Percentiles rank a stretch among this genome's conserved stretches.
Conservation (phyloP, 176 grass and related monocot genomes). For the Oryza rufipogon region DNA sequence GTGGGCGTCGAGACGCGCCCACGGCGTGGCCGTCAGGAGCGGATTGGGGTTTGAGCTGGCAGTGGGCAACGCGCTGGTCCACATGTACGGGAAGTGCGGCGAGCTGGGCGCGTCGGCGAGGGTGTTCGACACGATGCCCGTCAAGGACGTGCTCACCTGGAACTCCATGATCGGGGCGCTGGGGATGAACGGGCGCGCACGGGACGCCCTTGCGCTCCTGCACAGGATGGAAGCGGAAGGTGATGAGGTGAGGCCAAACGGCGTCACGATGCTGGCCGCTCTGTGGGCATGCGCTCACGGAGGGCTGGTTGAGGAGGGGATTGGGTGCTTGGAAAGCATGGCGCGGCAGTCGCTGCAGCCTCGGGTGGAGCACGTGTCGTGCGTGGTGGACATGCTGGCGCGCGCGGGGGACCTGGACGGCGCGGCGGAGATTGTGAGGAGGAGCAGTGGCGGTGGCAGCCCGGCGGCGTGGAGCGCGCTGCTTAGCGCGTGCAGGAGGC, state of each 20-base stretch:
- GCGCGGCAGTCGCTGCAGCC: not conserved
- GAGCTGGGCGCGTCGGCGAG: slow-evolving; percentile 34
- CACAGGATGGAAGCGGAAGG: slow-evolving; percentile 36
- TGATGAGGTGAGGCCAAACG: slow-evolving; percentile 33
- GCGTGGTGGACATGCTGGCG: slow-evolving; percentile 59
- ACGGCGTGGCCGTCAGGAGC: slow-evolving; percentile 45
- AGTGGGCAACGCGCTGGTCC: slow-evolving; percentile 43
- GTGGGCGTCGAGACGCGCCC: slow-evolving; percentile 43
- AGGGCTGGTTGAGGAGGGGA: slow-evolving; percentile 52
- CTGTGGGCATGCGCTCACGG: slow-evolving; percentile 61
- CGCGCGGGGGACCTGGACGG: slow-evolving; percentile 43
- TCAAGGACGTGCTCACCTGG: slow-evolving; percentile 49
- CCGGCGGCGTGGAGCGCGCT: slow-evolving; percentile 57
- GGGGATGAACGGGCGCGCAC: slow-evolving; percentile 56
- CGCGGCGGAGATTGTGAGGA: slow-evolving; percentile 41
- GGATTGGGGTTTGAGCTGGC: slow-evolving; percentile 29
- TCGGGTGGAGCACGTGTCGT: slow-evolving; percentile 48
- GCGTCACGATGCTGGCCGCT: slow-evolving; percentile 42
- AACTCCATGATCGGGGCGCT: slow-evolving; percentile 68
- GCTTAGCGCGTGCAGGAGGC: slow-evolving; percentile 56
- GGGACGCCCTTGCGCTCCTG: slow-evolving; percentile 37
- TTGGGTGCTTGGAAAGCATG: slow-evolving; percentile 51
- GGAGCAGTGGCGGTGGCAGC: not conserved
- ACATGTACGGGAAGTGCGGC: slow-evolving; percentile 68
- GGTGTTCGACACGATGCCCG: slow-evolving; percentile 48